Evolutionary conservation across 371 early-diverging fungal genomes (phyloP).

Genomic region (Batkoa obscura): DNA sequence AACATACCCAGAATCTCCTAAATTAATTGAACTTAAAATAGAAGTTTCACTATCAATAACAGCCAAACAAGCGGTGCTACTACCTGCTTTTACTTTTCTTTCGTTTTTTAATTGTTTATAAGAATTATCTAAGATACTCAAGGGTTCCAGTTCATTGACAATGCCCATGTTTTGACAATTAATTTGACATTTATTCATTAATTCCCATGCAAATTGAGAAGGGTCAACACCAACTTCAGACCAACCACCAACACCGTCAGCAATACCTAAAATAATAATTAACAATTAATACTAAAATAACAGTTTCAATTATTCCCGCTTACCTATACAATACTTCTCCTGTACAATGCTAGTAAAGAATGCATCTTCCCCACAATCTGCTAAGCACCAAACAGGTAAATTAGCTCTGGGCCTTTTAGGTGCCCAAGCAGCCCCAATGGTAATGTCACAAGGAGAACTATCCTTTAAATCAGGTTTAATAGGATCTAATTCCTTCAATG

Average conservation of each 20-base stretch:
- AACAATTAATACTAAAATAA: background rate
- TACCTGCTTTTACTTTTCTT: conserved; percentile 40
- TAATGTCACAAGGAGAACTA: background rate
- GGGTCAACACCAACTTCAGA: conserved; percentile 27
- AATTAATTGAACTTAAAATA: conserved; percentile 31
- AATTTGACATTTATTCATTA: conserved; percentile 48
- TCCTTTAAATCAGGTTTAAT: no score
- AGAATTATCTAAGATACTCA: conserved; percentile 33
- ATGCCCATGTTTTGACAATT: conserved; percentile 21
- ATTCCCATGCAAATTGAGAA: conserved; percentile 43
- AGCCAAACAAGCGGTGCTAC: conserved; percentile 44
- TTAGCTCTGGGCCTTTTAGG: conserved; percentile 1
- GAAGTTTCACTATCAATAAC: conserved; percentile 38
- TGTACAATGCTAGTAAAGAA: conserved; percentile 2
- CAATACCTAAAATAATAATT: conserved; percentile 23
- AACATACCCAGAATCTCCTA: conserved; percentile 44
- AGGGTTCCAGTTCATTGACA: conserved; percentile 21
- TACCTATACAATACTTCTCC: conserved; percentile 1
- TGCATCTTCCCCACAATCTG: conserved; percentile 7
- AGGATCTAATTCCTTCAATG: no score
- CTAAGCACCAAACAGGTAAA: conserved; percentile 1
- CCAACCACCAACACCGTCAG: conserved; percentile 58
- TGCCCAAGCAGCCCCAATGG: conserved; percentile 6
- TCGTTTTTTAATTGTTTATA: conserved; percentile 28
- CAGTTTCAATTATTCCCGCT: no score